Evolutionary conservation across 2,329 filamentous ascomycete genomes (phyloP).

Genomic region (Neonectria ditissima): DNA sequence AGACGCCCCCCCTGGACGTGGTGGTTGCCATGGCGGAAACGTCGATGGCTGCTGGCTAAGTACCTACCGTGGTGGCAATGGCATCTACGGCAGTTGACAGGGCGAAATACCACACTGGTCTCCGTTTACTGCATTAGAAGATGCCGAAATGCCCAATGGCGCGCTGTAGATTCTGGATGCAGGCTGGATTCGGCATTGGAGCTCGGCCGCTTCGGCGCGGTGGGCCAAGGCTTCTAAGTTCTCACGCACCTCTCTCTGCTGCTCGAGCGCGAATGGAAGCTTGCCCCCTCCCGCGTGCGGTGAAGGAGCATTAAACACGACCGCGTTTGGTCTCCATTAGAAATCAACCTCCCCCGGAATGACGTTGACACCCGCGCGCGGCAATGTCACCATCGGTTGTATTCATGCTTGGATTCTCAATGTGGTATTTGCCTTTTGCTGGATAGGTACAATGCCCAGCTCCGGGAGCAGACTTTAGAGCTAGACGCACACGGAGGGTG

Average conservation of each 20-base stretch:
- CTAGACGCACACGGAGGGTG: constrained; percentile 14
- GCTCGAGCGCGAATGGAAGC: no score
- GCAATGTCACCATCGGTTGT: background rate
- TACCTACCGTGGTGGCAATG: no score
- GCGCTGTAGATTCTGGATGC: background rate
- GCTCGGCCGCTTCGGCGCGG: constrained; percentile 1
- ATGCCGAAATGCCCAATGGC: background rate
- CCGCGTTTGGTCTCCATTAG: background rate
- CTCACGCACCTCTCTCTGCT: no score
- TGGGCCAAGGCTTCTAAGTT: background rate
- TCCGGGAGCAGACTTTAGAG: background rate
- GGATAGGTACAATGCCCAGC: background rate
- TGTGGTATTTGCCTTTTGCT: background rate
- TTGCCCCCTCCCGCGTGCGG: background rate
- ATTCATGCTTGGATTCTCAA: background rate
- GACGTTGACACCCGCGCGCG: background rate
- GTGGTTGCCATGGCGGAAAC: background rate
- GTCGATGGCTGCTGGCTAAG: no score
- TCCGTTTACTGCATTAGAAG: background rate
- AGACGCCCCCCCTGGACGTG: background rate
- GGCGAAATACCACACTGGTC: background rate
- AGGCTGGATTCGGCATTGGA: background rate
- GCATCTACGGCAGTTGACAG: background rate
- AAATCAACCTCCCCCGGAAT: background rate
- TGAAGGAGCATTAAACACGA: background rate